A percentile compares a stretch with the other conserved stretches of the same genome.
Evolutionary conservation across 768 basidiomycete species (phyloP).

Genomic region (Mrakia frigida): DNA sequence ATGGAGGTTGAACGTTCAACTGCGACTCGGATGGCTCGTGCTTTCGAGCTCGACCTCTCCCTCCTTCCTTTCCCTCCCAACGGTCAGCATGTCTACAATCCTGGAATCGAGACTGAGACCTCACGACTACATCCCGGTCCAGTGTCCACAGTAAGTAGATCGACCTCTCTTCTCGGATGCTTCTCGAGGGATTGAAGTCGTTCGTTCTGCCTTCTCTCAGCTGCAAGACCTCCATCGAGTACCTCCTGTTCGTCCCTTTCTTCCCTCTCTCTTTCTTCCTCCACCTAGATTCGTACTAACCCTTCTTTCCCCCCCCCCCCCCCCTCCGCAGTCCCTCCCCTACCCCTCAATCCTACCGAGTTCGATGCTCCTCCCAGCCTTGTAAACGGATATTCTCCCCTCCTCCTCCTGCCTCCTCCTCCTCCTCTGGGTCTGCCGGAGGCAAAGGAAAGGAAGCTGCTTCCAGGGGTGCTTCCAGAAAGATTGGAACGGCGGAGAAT

Average conservation of each 20-base stretch:
- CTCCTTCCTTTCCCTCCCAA: neutral
- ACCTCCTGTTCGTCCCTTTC: conserved; percentile 13
- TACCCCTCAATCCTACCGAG: conserved; percentile 12
- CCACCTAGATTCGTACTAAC: no score
- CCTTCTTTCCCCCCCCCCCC: no score
- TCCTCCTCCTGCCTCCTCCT: neutral
- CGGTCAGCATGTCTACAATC: conserved; percentile 23
- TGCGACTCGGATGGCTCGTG: no score
- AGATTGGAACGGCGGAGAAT: conserved; percentile 27
- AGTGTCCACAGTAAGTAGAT: conserved; percentile 12
- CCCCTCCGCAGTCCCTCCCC: conserved; percentile 16
- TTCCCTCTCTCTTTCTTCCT: neutral
- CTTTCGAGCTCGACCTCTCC: neutral
- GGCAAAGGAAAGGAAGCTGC: conserved; percentile 12
- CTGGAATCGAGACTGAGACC: conserved; percentile 17
- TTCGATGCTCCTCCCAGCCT: conserved; percentile 13
- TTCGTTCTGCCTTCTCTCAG: conserved; percentile 2
- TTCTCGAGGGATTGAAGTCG: neutral
- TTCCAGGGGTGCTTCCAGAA: neutral
- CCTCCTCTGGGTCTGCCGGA: neutral
- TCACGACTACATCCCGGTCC: conserved; percentile 7
- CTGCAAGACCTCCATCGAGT: conserved; percentile 29
- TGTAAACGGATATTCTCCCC: conserved; percentile 29
- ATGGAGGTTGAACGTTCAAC: no score
- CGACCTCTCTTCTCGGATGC: neutral